A percentile compares a stretch with the other conserved stretches of the same genome.
phyloP scores from a whole-genome alignment of 139 green algal genomes.

The Closterium sp. region DNA sequence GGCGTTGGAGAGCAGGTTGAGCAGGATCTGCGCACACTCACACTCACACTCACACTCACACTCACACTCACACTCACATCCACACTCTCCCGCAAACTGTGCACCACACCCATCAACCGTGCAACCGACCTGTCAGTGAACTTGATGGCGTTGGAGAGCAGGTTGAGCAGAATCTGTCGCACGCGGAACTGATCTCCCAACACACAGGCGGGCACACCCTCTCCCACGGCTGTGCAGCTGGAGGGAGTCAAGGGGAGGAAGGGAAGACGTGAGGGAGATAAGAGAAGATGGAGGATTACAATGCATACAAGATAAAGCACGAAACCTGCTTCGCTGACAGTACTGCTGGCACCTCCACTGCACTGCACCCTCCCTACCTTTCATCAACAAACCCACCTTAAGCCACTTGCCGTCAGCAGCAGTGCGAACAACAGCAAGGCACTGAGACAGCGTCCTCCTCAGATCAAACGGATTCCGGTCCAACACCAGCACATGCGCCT shows the following conservation, averaged over 20 bases:
- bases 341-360: too few species aligned
- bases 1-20: neutral
- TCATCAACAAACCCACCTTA: neutral
- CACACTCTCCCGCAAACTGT: too few species aligned
- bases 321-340: too few species aligned
- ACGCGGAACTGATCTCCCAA: neutral
- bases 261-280: too few species aligned
- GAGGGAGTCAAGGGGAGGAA: conserved; percentile 16
- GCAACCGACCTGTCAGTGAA: neutral
- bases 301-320: conserved; percentile 42
- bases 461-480: conserved; percentile 64
- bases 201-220: neutral
- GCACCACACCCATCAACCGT: neutral
- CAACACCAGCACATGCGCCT: neutral
- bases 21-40: neutral
- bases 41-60: too few species aligned
- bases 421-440: neutral
- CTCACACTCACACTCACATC: too few species aligned
- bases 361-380: too few species aligned
- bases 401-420: neutral
- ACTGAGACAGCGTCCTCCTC: neutral
- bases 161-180: neutral
- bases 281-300: neutral
- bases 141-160: neutral
- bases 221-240: neutral